Conservation (phyloP, 768 basidiomycete species). For the Termitomyces sp. region DNA sequence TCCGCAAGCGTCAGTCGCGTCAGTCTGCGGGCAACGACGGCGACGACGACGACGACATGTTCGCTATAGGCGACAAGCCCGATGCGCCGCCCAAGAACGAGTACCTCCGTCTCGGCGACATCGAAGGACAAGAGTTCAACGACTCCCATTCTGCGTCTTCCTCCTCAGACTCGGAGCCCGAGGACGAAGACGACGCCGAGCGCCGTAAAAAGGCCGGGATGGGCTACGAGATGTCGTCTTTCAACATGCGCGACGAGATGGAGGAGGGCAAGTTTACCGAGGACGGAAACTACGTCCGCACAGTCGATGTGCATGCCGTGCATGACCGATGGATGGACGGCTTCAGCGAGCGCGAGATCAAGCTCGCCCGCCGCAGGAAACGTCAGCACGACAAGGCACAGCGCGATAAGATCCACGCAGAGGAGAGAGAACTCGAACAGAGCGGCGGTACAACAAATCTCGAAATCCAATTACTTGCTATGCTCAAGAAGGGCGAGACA, state of each 20-base stretch:
- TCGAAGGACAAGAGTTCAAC: constrained; percentile 94
- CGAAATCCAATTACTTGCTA: constrained; percentile 63
- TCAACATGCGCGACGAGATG: constrained; percentile 99
- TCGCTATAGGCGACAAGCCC: constrained; percentile 48
- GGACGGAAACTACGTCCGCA: constrained; percentile 85
- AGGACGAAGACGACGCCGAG: constrained; percentile 79
- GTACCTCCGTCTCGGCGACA: constrained; percentile 87
- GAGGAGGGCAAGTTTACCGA: constrained; percentile 96
- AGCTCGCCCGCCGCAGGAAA: constrained; percentile 74
- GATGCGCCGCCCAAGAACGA: constrained; percentile 32
- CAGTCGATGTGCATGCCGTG: constrained; percentile 84
- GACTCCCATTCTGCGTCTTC: constrained; percentile 35
- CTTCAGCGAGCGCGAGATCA: constrained; percentile 81
- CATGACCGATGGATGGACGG: constrained; percentile 98
- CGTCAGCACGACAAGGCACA: constrained; percentile 72
- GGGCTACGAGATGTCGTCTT: constrained; percentile 92
- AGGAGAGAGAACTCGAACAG: constrained; percentile 70
- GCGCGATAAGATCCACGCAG: constrained; percentile 62
- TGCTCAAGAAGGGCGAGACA: constrained; percentile 88
- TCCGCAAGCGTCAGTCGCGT: constrained; percentile 55
- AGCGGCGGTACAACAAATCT: constrained; percentile 63
- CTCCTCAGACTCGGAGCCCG: constrained; percentile 42
- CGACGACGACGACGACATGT: constrained; percentile 72
- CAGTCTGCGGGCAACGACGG: constrained; percentile 42
- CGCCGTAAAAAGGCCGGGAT: constrained; percentile 79